Conservation (phyloP, 139 green algal species). For the Chlorella sorokiniana region DNA sequence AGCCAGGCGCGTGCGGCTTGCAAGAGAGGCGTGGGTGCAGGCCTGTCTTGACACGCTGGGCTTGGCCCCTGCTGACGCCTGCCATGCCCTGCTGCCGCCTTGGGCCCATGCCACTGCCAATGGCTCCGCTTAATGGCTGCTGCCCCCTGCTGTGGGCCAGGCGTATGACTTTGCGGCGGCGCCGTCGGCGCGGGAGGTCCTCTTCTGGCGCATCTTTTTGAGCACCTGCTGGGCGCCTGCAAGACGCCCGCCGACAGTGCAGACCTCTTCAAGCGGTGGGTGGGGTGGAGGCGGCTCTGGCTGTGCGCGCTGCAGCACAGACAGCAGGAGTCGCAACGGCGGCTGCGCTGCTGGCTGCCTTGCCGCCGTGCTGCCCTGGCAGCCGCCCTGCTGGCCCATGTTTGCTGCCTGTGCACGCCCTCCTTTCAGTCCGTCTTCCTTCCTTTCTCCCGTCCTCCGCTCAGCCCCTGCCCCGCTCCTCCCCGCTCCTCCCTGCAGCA, state of each 20-base stretch:
- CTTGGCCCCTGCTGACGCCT: too few relatives aligned
- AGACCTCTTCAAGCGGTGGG: slow-evolving; percentile 46
- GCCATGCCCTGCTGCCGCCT: too few relatives aligned
- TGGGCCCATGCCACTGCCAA: too few relatives aligned
- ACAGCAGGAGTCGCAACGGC: too few relatives aligned
- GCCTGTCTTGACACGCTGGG: background rate
- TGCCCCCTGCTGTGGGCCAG: slow-evolving; percentile 36
- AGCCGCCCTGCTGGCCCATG: background rate
- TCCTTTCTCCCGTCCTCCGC: background rate
- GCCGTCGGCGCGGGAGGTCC: slow-evolving; percentile 34
- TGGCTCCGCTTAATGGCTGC: too few relatives aligned
- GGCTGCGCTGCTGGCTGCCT: too few relatives aligned
- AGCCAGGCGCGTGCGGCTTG: background rate
- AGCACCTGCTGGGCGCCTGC: slow-evolving; percentile 56
- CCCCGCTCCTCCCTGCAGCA: background rate
- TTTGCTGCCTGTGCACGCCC: background rate
- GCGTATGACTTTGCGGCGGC: slow-evolving; percentile 51
- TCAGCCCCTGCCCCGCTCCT: background rate
- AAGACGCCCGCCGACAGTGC: slow-evolving; percentile 11
- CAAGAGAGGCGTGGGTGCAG: background rate
- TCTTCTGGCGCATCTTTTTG: slow-evolving; percentile 71
- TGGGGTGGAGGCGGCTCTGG: background rate
- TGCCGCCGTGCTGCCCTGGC: background rate
- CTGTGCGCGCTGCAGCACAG: background rate
- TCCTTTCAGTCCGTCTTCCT: background rate